A percentile compares a stretch with the other conserved stretches of the same genome.
Conservation (phyloP, 1,284 basidiomycete species). For the Stereum hirsutum region DNA sequence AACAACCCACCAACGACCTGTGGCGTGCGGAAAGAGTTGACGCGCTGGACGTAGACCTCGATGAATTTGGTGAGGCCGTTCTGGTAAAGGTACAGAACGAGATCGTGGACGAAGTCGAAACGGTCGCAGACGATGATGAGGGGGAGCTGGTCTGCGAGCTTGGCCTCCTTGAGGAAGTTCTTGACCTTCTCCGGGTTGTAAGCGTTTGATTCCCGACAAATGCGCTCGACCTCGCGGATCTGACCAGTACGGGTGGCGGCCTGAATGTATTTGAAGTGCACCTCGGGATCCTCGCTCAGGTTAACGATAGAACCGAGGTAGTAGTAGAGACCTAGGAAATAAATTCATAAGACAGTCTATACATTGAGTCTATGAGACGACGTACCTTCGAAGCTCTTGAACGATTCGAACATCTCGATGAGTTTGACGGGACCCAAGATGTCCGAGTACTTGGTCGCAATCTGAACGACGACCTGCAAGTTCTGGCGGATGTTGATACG, state of each 20-base stretch:
- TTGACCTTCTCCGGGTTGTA: slow-evolving; percentile 99
- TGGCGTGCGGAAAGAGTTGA: slow-evolving; percentile 97
- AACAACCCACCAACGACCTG: slow-evolving; percentile 96
- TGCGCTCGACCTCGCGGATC: slow-evolving; percentile 97
- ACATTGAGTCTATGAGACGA: not conserved
- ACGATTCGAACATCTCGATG: slow-evolving; percentile 98
- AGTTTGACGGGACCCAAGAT: slow-evolving; percentile 95
- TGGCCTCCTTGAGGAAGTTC: slow-evolving; percentile 99
- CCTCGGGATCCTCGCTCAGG: slow-evolving; percentile 92
- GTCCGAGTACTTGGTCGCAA: slow-evolving; percentile 99
- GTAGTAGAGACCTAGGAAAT: slow-evolving; percentile 80
- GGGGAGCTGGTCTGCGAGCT: slow-evolving; percentile 93
- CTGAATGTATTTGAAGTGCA: slow-evolving; percentile 99
- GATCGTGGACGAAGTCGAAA: slow-evolving; percentile 99
- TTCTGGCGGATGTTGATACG: slow-evolving; percentile 97
- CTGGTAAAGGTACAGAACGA: slow-evolving; percentile 98
- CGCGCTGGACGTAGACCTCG: slow-evolving; percentile 97
- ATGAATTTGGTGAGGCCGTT: slow-evolving; percentile 97
- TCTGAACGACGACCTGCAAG: slow-evolving; percentile 93
- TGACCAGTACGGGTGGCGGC: slow-evolving; percentile 98
- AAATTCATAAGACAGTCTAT: slow-evolving; percentile 1
- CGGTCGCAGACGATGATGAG: slow-evolving; percentile 99
- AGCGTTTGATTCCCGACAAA: slow-evolving; percentile 94
- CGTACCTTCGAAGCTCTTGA: slow-evolving; percentile 92
- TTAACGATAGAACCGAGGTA: slow-evolving; percentile 97